A percentile compares a stretch with the other conserved stretches of the same genome.
phyloP scores from a whole-genome alignment of 2,329 filamentous ascomycete species.

The Cordyceps tenuipes region DNA sequence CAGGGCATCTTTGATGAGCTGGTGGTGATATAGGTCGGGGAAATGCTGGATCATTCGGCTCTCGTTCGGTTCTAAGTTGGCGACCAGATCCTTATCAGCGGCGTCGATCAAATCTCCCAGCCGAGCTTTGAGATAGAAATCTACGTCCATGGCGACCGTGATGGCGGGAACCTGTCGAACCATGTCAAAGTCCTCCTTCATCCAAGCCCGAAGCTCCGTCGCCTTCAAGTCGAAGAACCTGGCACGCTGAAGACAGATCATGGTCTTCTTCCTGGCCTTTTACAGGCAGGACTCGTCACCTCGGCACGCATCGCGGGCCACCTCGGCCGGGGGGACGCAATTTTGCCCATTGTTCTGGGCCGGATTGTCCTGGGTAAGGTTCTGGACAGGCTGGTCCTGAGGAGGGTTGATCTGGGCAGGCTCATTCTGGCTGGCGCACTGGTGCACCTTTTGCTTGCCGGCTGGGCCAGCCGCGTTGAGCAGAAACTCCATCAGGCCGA shows the following conservation, averaged over 20 bases:
- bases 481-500: constrained; percentile 40
- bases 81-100: background rate
- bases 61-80: too few relatives aligned
- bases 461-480: constrained; percentile 21
- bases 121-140: background rate
- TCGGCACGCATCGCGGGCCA: background rate
- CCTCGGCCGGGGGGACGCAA: too few relatives aligned
- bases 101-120: background rate
- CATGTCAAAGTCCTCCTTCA: background rate
- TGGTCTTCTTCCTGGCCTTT: background rate
- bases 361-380: too few relatives aligned
- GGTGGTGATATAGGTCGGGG: too few relatives aligned
- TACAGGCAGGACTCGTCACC: background rate
- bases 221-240: background rate
- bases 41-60: too few relatives aligned
- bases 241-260: background rate
- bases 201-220: background rate
- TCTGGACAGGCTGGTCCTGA: too few relatives aligned
- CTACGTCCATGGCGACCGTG: background rate
- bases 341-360: too few relatives aligned
- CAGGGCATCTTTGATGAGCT: too few relatives aligned
- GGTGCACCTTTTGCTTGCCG: constrained; percentile 13
- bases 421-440: background rate
- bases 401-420: too few relatives aligned
- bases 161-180: background rate